phyloP scores from a whole-genome alignment of 2,329 filamentous ascomycete species.

The Sodiomyces alkalinus region DNA sequence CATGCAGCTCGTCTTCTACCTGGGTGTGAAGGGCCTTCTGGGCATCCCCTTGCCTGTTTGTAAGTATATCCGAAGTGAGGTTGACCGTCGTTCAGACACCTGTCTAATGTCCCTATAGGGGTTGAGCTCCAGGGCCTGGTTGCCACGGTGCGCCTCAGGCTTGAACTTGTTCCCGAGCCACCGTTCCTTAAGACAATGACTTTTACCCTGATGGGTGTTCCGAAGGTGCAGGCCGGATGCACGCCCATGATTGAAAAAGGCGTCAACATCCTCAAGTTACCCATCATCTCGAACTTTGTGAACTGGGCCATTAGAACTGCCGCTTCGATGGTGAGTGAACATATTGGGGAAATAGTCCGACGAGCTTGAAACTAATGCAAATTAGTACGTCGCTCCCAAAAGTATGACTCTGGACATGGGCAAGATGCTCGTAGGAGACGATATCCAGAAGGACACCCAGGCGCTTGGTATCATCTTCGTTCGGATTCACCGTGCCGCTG shows the following conservation, averaged over 20 bases:
- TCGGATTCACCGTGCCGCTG: conserved; percentile 74
- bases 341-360: no score
- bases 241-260: conserved; percentile 85
- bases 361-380: not conserved
- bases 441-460: conserved; percentile 76
- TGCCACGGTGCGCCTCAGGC: conserved; percentile 51
- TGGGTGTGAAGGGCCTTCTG: conserved; percentile 78
- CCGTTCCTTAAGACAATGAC: conserved; percentile 87
- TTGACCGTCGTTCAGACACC: conserved; percentile 21
- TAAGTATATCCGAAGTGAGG: conserved; percentile 9
- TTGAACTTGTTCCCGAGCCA: conserved; percentile 71
- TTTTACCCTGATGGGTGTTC: conserved; percentile 86
- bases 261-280: conserved; percentile 81
- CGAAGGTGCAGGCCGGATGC: conserved; percentile 78
- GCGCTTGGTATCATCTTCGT: conserved; percentile 87
- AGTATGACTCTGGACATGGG: conserved; percentile 83
- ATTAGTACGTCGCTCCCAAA: conserved; percentile 73
- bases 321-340: conserved; percentile 51
- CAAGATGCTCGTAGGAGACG: conserved; percentile 81
- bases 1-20: conserved; percentile 71
- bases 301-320: conserved; percentile 87
- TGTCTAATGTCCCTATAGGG: conserved; percentile 38
- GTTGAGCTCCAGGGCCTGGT: conserved; percentile 59
- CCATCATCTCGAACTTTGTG: conserved; percentile 89
- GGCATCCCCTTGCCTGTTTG: conserved; percentile 79